These are phyloP conservation scores for Phytophthora kernoviae DNA, from an alignment of 352 stramenopile species.

Conservation along the genomic window DNA sequence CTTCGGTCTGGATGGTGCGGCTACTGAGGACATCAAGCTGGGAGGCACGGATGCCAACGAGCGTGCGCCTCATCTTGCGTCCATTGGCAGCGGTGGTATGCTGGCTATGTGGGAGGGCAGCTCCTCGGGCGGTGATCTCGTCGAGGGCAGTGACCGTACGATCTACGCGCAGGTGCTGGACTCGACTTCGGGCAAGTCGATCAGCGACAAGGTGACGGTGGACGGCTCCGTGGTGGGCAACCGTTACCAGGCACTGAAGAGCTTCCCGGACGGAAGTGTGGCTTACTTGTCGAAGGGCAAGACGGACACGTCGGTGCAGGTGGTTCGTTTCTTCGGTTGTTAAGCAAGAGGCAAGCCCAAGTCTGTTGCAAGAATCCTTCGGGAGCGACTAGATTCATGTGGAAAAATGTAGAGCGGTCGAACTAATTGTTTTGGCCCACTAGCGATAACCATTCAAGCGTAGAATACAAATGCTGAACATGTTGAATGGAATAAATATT, in stretches of 20 bases:
- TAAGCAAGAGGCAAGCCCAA: constrained; percentile 8
- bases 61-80: constrained; percentile 43
- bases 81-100: constrained; percentile 40
- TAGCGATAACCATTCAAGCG: too few relatives aligned
- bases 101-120: constrained; percentile 49
- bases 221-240: constrained; percentile 39
- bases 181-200: constrained; percentile 28
- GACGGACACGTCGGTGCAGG: constrained; percentile 35
- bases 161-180: constrained; percentile 47
- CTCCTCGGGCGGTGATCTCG: constrained; percentile 33
- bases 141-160: constrained; percentile 15
- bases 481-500: too few relatives aligned
- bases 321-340: constrained; percentile 42
- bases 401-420: too few relatives aligned
- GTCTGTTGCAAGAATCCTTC: too few relatives aligned
- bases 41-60: constrained; percentile 48
- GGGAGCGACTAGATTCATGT: too few relatives aligned
- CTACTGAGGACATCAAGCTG: constrained; percentile 48
- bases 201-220: constrained; percentile 39
- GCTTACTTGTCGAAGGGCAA: constrained; percentile 45
- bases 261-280: constrained; percentile 43
- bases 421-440: too few relatives aligned
- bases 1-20: constrained; percentile 43
- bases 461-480: too few relatives aligned
- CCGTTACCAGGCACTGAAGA: constrained; percentile 50